Evolutionary conservation across 805 yeast genomes (phyloP), one percentile per base, ranked within the genome.

Genomic region (Nakazawaea wickerhamii): DNA sequence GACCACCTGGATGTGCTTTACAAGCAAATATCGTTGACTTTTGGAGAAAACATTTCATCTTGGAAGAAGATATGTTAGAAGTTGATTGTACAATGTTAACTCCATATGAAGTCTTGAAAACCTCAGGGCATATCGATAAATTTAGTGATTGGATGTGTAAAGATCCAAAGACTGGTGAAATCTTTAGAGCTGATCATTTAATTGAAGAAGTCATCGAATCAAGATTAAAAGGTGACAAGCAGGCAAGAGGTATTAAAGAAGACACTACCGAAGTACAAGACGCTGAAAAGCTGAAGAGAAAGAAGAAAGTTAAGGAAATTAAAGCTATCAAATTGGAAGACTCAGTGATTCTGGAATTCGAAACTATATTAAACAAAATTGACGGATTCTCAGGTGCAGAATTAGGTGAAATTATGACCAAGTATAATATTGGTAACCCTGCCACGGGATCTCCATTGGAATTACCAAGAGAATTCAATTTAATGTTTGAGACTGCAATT

Each of bases 111-210:
- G 99, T 93, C 27, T 75, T 93, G 63, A 95, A 95, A 71, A 95
- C 99, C 34, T 91, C 98, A 39, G 99, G 99, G 55, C 99, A 93
- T 65, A 99, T 93, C 51, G 99, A 93, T 65, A 93, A 93, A 73
- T 93, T 93, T 61, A 87, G 97, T 52, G 99, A 93, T 66, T 93
- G 96, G 96, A 93, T 93, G 99, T 89, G 96, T 67, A 81, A 85
- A 58, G 99, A 93, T 66, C 71, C 80, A 58, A 86, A 86, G 62
- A 86, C 96, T 31, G 99, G 99, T 53, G 99, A 93, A 70, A 93
- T 93, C 55, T 93, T 93, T 74, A 79, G 99, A 68, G 98, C 97
- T 41, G 99, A 93, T 66, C 99, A 93, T 66, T 72, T 93, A 56
- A 95, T 93, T 39, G 99, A 93, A 70, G 99, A 93, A 70, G 99